Conservation (phyloP, 2,329 filamentous ascomycete genomes). For the Dissoconium aciculare region DNA sequence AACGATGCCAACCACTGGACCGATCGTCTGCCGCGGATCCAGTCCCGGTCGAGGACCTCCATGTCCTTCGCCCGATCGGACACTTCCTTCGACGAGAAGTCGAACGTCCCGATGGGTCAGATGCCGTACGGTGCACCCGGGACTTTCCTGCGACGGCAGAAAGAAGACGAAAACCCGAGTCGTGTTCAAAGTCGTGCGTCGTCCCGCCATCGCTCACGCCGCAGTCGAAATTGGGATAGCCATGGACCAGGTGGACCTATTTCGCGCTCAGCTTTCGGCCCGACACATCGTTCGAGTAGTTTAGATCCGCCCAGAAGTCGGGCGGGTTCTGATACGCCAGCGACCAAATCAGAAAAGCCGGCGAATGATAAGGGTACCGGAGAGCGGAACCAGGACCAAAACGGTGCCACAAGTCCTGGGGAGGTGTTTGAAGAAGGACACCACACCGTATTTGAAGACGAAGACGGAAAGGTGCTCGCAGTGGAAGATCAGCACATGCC, state of each 20-base stretch:
- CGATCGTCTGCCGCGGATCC: slow-evolving; percentile 70
- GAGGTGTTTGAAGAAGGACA: slow-evolving; percentile 71
- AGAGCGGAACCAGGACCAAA: slow-evolving; percentile 12
- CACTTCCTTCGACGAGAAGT: slow-evolving; percentile 43
- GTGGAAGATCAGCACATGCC: slow-evolving; percentile 37
- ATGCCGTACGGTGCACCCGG: slow-evolving; percentile 57
- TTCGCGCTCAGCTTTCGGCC: slow-evolving; percentile 76
- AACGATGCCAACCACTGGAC: slow-evolving; percentile 92
- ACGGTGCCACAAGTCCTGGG: slow-evolving; percentile 26
- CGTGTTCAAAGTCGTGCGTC: slow-evolving; percentile 46
- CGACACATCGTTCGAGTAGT: slow-evolving; percentile 30
- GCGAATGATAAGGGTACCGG: neutral
- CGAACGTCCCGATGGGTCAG: slow-evolving; percentile 41
- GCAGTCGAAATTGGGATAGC: slow-evolving; percentile 52
- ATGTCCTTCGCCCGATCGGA: slow-evolving; percentile 61
- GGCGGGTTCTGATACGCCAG: slow-evolving; percentile 31
- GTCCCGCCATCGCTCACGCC: slow-evolving; percentile 48
- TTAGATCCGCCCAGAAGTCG: slow-evolving; percentile 24
- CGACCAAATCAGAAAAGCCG: slow-evolving; percentile 20
- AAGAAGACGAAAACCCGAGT: slow-evolving; percentile 54
- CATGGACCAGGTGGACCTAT: slow-evolving; percentile 73
- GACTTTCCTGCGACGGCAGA: slow-evolving; percentile 66
- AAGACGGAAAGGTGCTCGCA: slow-evolving; percentile 71
- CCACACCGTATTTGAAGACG: slow-evolving; percentile 67
- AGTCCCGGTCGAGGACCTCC: slow-evolving; percentile 66